Conservation (phyloP, 1,284 basidiomycete species). For the Sanghuangporus baumii region DNA sequence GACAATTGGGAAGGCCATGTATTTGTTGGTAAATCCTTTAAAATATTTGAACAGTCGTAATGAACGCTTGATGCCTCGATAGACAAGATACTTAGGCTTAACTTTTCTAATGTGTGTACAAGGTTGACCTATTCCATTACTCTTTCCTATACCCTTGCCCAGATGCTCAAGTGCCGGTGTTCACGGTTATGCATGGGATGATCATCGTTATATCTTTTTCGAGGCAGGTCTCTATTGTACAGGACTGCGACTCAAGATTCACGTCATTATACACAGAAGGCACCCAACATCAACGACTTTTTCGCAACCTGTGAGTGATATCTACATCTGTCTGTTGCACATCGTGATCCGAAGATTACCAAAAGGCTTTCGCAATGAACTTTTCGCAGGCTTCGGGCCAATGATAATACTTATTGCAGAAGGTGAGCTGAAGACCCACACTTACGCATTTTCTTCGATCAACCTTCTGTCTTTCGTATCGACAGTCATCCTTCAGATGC, state of each 20-base stretch:
- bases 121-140: neutral
- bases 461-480: neutral
- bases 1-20: slow-evolving; percentile 2
- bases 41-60: no score
- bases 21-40: neutral
- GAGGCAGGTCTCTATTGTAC: neutral
- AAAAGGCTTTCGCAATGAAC: neutral
- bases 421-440: neutral
- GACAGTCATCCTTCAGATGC: neutral
- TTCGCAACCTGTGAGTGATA: neutral
- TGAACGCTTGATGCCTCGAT: neutral
- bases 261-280: neutral
- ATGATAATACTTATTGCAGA: neutral
- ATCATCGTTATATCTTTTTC: neutral
- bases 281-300: neutral
- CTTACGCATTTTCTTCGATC: neutral
- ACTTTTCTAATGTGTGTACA: neutral
- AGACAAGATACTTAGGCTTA: neutral
- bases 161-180: neutral
- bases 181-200: neutral
- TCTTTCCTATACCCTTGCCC: neutral
- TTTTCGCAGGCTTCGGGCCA: neutral
- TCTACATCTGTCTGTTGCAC: neutral
- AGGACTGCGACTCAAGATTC: neutral
- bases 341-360: neutral